Conservation (phyloP, 2,329 filamentous ascomycete genomes). For the Neurospora crassa region DNA sequence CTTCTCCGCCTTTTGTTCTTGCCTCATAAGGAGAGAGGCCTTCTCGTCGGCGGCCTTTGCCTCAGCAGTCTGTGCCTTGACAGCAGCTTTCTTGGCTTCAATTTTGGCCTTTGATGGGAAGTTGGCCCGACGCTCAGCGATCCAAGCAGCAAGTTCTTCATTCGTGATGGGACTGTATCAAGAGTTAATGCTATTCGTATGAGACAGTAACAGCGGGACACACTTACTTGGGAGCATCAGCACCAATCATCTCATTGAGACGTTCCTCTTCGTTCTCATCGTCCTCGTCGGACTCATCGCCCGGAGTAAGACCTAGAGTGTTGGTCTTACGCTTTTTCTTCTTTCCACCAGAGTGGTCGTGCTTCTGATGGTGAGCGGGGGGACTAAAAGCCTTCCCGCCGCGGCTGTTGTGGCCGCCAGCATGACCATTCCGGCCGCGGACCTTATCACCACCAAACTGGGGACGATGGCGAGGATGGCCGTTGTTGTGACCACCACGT, state of each 20-base stretch:
- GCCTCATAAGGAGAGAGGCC: slow-evolving; percentile 42
- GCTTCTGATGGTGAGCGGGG: slow-evolving; percentile 34
- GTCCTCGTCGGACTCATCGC: slow-evolving; percentile 51
- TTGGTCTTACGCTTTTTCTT: slow-evolving; percentile 67
- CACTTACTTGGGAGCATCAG: slow-evolving; percentile 46
- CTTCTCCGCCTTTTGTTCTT: slow-evolving; percentile 48
- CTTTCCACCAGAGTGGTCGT: slow-evolving; percentile 44
- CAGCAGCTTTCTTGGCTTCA: slow-evolving; percentile 31
- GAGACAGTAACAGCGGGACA: not conserved
- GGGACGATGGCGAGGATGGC: slow-evolving; percentile 23
- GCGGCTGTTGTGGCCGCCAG: slow-evolving; percentile 15
- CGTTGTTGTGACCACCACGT: slow-evolving; percentile 25
- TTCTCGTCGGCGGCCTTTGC: slow-evolving; percentile 51
- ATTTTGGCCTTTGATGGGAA: slow-evolving; percentile 71
- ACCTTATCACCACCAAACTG: slow-evolving; percentile 30
- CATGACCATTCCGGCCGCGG: slow-evolving; percentile 25
- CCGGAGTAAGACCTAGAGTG: slow-evolving; percentile 61
- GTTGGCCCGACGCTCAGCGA: slow-evolving; percentile 67
- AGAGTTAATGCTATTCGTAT: not conserved
- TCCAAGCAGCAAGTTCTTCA: slow-evolving; percentile 54
- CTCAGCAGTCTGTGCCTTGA: slow-evolving; percentile 31
- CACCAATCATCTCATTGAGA: slow-evolving; percentile 44
- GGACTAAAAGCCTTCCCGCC: slow-evolving; percentile 18
- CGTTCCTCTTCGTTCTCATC: slow-evolving; percentile 53
- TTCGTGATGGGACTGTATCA: not conserved